Base-by-base conservation (phyloP, 257 asterid genomes). In the Henckelia pumila region DNA sequence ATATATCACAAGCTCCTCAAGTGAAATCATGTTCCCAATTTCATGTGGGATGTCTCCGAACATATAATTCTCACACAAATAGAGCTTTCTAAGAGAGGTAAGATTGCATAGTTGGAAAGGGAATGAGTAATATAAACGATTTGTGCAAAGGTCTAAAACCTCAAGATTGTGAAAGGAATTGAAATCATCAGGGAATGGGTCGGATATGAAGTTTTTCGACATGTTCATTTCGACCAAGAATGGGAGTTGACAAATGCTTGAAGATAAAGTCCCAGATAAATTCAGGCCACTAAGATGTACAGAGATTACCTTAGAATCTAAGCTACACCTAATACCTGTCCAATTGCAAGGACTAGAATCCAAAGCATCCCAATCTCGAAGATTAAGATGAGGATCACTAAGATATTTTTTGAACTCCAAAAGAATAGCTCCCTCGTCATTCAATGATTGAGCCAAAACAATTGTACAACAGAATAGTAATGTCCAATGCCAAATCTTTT, bases 1-100 rank as follows among this genome's bases (percentile, higher is more conserved):
- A 62, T 91, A 84, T 30, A 88, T 71, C 40, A 80, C 92, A 75
- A 91, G 91, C 86, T 91, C 97, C 80, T 86, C 91, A 21, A 91
- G 91, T 23, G 70, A 73, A 25, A 60, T 28, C 73, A 91, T 62
- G 19, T 83, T 75, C 7, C 89, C 89, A 22, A 86, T 80, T 6
- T 83, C 92, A 60, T 66, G 30, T 17, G 90, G 85, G 72, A 90
- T 77, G 69, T 83, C 86, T n/a, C 97, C 97, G 55, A 64, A 80
- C 0, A 90, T 23, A 55, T 86, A 86, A 57, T 90, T 90, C 78
- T 90, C 97, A 83, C 95, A 90, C 30, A 90, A 53, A 56, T 78
- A 90, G 37, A 90, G 82, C 81, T 83, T 62, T 73, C 61, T 84
- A 10, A 90, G 95, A 73, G 89, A 75, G 52, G 79, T 72, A 66